These are phyloP conservation scores for Lentinula guzmanii DNA, from an alignment of 768 basidiomycete genomes.

Conservation along the genomic window DNA sequence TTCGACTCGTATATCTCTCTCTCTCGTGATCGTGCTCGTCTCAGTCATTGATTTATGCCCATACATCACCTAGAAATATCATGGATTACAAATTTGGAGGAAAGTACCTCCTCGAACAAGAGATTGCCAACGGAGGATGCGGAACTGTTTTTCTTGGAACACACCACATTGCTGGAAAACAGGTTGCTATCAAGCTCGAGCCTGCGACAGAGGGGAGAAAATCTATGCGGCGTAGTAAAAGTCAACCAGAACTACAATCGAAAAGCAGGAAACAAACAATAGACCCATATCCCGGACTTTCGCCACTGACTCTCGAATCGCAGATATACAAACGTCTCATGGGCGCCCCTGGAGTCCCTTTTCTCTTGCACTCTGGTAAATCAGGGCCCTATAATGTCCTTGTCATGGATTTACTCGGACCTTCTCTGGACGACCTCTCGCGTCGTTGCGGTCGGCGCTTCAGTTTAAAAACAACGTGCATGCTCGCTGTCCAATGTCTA, in stretches of 20 bases:
- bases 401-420: slow-evolving; percentile 95
- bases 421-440: slow-evolving; percentile 82
- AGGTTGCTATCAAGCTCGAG: slow-evolving; percentile 81
- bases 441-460: slow-evolving; percentile 90
- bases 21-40: neutral
- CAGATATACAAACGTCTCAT: slow-evolving; percentile 90
- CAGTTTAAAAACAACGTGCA: slow-evolving; percentile 87
- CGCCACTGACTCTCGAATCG: slow-evolving; percentile 69
- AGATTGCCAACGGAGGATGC: slow-evolving; percentile 77
- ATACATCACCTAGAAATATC: neutral
- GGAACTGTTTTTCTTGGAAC: slow-evolving; percentile 76
- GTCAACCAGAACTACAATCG: slow-evolving; percentile 1
- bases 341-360: slow-evolving; percentile 85
- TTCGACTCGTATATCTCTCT: neutral
- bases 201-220: slow-evolving; percentile 31
- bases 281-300: slow-evolving; percentile 15
- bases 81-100: slow-evolving; percentile 45
- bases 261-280: neutral
- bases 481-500: slow-evolving; percentile 93
- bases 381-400: slow-evolving; percentile 96
- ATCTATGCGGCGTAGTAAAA: slow-evolving; percentile 2
- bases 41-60: neutral
- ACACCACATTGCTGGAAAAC: slow-evolving; percentile 76
- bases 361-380: slow-evolving; percentile 88
- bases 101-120: slow-evolving; percentile 73